Percentiles rank a stretch among this genome's conserved stretches.
phyloP scores from a whole-genome alignment of 2,329 filamentous ascomycete species.

The Septoria petroselini region DNA sequence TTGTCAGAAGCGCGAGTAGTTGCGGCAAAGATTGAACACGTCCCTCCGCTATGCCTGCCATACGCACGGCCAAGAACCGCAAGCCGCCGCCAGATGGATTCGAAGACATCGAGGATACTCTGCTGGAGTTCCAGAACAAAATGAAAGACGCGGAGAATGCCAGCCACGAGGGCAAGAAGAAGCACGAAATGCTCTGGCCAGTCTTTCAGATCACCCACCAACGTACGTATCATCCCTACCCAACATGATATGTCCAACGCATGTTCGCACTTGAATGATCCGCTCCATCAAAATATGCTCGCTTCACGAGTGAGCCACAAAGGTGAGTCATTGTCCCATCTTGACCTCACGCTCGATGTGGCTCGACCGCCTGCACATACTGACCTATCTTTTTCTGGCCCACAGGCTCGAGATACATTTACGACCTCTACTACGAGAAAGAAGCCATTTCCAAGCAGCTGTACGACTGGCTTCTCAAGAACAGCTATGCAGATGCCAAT shows the following conservation, averaged over 20 bases:
- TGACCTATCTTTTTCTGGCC: slow-evolving; percentile 20
- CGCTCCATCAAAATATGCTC: neutral
- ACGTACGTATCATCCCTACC: slow-evolving; percentile 51
- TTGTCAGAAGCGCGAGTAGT: too few relatives aligned
- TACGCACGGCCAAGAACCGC: slow-evolving; percentile 70
- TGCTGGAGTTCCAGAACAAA: slow-evolving; percentile 81
- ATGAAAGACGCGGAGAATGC: slow-evolving; percentile 96
- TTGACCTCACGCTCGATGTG: slow-evolving; percentile 29
- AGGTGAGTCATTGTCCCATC: slow-evolving; percentile 35
- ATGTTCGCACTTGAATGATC: neutral
- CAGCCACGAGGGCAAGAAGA: slow-evolving; percentile 72
- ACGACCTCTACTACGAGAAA: slow-evolving; percentile 97
- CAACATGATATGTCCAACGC: neutral
- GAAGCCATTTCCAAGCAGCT: slow-evolving; percentile 88
- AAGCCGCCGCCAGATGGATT: slow-evolving; percentile 85
- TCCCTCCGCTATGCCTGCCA: slow-evolving; percentile 63
- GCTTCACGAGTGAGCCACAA: slow-evolving; percentile 25
- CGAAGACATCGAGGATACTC: slow-evolving; percentile 81
- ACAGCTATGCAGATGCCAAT: slow-evolving; percentile 90
- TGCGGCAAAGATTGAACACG: neutral
- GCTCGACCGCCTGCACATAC: slow-evolving; percentile 14
- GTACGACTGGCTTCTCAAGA: slow-evolving; percentile 96
- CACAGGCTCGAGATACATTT: slow-evolving; percentile 75
- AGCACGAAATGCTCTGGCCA: slow-evolving; percentile 91
- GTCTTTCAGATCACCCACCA: slow-evolving; percentile 97